phyloP scores from a whole-genome alignment of 176 grass and related monocot species.

The Musa itinerans region DNA sequence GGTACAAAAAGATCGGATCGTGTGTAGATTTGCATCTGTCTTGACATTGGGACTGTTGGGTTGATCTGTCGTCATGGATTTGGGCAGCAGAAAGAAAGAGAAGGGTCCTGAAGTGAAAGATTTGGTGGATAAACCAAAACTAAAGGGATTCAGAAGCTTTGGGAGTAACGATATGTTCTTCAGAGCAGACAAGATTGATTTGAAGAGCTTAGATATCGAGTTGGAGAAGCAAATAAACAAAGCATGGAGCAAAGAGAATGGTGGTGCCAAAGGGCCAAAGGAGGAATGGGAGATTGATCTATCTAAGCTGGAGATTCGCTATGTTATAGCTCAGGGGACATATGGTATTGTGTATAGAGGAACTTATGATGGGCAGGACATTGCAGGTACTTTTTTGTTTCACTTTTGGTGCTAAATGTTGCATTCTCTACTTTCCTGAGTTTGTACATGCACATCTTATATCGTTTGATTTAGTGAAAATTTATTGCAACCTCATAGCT shows the following conservation, averaged over 20 bases:
- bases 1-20: neutral
- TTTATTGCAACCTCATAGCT: too few species aligned
- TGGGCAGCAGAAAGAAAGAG: neutral
- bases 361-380: constrained; percentile 68
- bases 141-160: too few species aligned
- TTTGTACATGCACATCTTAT: neutral
- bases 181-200: constrained; percentile 79
- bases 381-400: constrained; percentile 45
- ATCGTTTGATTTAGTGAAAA: too few species aligned
- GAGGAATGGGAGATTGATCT: constrained; percentile 88
- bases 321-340: constrained; percentile 58
- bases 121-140: too few species aligned
- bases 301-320: constrained; percentile 61
- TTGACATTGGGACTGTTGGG: neutral
- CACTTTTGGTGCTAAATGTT: neutral
- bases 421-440: neutral
- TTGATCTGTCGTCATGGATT: constrained; percentile 1
- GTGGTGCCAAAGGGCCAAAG: constrained; percentile 32
- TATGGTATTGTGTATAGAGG: constrained; percentile 78
- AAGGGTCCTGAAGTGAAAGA: neutral
- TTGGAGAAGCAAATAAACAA: constrained; percentile 51
- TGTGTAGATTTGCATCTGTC: neutral
- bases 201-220: constrained; percentile 69
- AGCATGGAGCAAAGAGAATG: constrained; percentile 37
- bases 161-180: constrained; percentile 52